Base-by-base conservation (phyloP, 345 rosid species). In the Eucalyptus sp. region DNA sequence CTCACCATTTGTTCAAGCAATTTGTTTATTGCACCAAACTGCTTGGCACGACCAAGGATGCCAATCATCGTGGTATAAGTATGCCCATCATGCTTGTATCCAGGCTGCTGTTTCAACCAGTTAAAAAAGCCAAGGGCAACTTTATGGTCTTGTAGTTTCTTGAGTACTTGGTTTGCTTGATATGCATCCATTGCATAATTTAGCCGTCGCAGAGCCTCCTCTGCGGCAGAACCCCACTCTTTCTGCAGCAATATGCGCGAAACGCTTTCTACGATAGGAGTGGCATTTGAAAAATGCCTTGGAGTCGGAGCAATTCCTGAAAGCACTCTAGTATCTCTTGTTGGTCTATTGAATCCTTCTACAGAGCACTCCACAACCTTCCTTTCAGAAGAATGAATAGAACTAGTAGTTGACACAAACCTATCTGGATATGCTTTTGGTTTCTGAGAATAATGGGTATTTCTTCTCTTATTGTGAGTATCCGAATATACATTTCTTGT, bases 1-100 rank as follows among this genome's bases (percentile, higher is more conserved):
- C 90, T 90, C 86, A 93, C 93, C 99, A 97, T 97, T 93, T 96
- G 95, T 66, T 94, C 94, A 58, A 96, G 96, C 89, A 97, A 93
- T 89, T 92, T 95, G 91, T 96, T 90, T 89, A 97, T 95, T 13
- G 91, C 90, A 83, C 91, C 94, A 87, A 97, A 97, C 91, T 96
- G 97, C 93, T 90, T 96, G 5, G 97, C 94, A 88, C 97, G 98
- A 48, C 99, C 99, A 86, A 97, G 97, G 89, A 95, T 95, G 87
- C 99, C 99, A 46, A 96, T 94, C 99, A 97, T 96, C 62, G 99
- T 97, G 84, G 99, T 97, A 91, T 96, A 97, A 87, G 99, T 97
- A 90, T 97, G 97, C 51, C 94, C 96, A 92, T 96, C 99, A 71
- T 97, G 99, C 93, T 95, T 95, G 93, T 94, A 97, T 50, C 96